phyloP scores from a whole-genome alignment of 2,329 filamentous ascomycete species.

The Rutstroemia sydowiana region DNA sequence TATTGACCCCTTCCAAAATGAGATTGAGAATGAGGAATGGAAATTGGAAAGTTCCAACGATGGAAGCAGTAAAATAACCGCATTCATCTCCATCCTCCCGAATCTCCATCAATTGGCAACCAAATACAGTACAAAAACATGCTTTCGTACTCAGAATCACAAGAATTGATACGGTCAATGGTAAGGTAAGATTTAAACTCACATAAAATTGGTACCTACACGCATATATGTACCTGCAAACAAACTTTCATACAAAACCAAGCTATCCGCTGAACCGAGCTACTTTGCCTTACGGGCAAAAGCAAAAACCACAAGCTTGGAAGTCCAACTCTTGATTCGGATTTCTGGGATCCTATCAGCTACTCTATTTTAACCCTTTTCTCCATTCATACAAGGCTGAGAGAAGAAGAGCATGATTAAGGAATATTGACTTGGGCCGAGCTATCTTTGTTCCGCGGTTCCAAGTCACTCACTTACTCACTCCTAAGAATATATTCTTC shows the following conservation, averaged over 20 bases:
- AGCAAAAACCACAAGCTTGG: not conserved
- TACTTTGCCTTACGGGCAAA: not conserved
- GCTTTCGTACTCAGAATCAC: not conserved
- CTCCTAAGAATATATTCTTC: no score
- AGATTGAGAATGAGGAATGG: no score
- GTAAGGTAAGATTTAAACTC: not conserved
- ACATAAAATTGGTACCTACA: no score
- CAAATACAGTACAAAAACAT: not conserved
- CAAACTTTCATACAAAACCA: not conserved
- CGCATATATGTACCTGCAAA: not conserved
- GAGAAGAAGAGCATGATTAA: not conserved
- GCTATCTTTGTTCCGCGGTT: constrained; percentile 6
- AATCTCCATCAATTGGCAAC: not conserved
- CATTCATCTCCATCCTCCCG: constrained; percentile 6
- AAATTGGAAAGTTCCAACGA: not conserved
- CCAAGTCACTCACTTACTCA: no score
- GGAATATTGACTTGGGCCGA: constrained; percentile 2
- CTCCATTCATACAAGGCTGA: constrained; percentile 8
- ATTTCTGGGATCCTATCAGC: not conserved
- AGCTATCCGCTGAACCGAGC: constrained; percentile 11
- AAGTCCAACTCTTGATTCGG: not conserved
- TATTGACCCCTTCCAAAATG: no score
- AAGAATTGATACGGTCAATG: not conserved
- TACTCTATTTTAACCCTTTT: not conserved
- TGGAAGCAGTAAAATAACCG: not conserved